Evolutionary conservation across 2,329 filamentous ascomycete species (phyloP).

Genomic region (Colletotrichum neosansevieriae): DNA sequence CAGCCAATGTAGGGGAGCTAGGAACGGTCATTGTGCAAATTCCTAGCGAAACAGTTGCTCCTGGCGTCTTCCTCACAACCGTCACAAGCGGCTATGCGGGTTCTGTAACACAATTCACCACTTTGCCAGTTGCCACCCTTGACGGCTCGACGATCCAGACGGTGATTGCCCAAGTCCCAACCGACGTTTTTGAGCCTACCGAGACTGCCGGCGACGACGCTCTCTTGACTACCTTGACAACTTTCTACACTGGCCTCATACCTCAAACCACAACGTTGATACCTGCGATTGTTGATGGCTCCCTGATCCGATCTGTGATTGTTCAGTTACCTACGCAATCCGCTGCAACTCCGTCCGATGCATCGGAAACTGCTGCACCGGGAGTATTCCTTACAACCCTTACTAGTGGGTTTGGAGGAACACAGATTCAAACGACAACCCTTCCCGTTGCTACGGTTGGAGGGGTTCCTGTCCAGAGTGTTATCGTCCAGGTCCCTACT

Average conservation of each 20-base stretch:
- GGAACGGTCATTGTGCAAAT: conserved; percentile 14
- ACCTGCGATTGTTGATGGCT: conserved; percentile 8
- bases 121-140: conserved; percentile 9
- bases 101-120: conserved; percentile 9
- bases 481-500: conserved; percentile 10
- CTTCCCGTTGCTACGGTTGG: conserved; percentile 5
- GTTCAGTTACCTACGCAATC: not conserved
- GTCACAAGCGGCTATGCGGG: conserved; percentile 9
- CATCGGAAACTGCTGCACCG: not conserved
- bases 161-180: conserved; percentile 7
- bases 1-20: not conserved
- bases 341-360: no score
- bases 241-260: not conserved
- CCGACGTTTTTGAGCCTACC: not conserved
- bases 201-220: not conserved
- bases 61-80: conserved; percentile 5
- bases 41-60: not conserved
- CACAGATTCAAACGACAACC: not conserved
- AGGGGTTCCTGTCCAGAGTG: not conserved
- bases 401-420: not conserved
- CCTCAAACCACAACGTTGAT: conserved; percentile 24
- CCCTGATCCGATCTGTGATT: not conserved
- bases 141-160: conserved; percentile 11
- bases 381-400: not conserved
- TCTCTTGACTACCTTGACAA: not conserved